Evolutionary conservation across 176 grass and related monocot genomes (phyloP).

Genomic region (Bromus sterilis): DNA sequence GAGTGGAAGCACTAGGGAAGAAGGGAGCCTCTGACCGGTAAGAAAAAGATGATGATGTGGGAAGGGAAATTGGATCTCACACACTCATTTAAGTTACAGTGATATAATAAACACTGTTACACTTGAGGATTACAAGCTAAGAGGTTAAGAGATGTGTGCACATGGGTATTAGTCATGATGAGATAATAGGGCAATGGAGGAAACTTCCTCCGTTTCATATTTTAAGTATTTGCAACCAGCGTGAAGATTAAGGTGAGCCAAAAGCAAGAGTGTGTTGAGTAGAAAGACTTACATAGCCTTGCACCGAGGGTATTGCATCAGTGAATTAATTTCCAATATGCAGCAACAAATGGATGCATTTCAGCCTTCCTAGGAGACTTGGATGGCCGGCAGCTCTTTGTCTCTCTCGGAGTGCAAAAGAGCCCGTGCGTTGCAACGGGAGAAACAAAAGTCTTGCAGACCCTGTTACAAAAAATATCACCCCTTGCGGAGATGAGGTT

Average conservation of each 20-base stretch:
- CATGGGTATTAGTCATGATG: not conserved
- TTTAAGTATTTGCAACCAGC: not conserved
- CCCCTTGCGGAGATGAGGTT: too few species aligned
- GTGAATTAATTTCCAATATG: not conserved
- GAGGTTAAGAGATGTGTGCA: not conserved
- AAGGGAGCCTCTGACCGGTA: not conserved
- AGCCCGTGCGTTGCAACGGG: too few species aligned
- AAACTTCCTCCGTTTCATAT: not conserved
- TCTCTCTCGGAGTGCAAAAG: too few species aligned
- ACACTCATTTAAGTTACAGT: not conserved
- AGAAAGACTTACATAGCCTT: not conserved
- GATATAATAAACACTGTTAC: not conserved
- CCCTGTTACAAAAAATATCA: too few species aligned
- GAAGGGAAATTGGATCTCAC: not conserved
- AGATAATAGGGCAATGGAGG: not conserved
- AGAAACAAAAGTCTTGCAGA: too few species aligned
- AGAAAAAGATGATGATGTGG: not conserved
- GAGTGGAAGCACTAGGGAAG: not conserved
- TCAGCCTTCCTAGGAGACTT: not conserved
- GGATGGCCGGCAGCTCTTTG: not conserved
- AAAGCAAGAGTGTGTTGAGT: not conserved
- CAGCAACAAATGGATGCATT: not conserved
- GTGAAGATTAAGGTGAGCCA: not conserved
- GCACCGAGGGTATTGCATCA: not conserved
- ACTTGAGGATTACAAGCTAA: not conserved